Percentiles rank a stretch among this genome's conserved stretches.
Conservation (phyloP, 176 grass and related monocot genomes). For the Olyra latifolia region DNA sequence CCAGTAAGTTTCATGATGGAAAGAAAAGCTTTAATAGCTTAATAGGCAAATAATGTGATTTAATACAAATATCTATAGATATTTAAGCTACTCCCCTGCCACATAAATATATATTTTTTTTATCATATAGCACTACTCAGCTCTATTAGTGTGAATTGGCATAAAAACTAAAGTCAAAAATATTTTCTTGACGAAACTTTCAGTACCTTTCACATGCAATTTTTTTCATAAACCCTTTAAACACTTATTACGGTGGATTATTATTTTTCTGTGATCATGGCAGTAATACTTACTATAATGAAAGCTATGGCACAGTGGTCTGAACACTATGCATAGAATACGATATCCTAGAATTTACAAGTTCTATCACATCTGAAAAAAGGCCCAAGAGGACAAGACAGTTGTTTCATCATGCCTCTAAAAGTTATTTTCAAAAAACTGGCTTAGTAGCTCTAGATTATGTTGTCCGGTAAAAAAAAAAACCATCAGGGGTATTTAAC, state of each 20-base stretch:
- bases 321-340: neutral
- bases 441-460: neutral
- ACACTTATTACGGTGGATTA: neutral
- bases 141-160: neutral
- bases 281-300: neutral
- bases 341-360: neutral
- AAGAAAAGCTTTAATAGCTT: neutral
- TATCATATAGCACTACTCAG: neutral
- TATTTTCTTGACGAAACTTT: neutral
- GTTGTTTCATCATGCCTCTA: neutral
- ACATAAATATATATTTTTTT: neutral
- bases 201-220: neutral
- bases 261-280: neutral
- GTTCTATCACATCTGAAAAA: neutral
- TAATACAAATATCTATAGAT: neutral
- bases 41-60: slow-evolving; percentile 13
- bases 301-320: neutral
- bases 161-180: neutral
- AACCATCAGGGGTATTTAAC: neutral
- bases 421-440: neutral
- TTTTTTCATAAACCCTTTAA: neutral
- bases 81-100: neutral
- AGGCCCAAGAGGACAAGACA: neutral
- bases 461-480: slow-evolving; percentile 1
- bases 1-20: neutral